A percentile compares a stretch with the other conserved stretches of the same genome.
Conservation (phyloP, 169 alveolate genomes). For the Theileria annulata region DNA sequence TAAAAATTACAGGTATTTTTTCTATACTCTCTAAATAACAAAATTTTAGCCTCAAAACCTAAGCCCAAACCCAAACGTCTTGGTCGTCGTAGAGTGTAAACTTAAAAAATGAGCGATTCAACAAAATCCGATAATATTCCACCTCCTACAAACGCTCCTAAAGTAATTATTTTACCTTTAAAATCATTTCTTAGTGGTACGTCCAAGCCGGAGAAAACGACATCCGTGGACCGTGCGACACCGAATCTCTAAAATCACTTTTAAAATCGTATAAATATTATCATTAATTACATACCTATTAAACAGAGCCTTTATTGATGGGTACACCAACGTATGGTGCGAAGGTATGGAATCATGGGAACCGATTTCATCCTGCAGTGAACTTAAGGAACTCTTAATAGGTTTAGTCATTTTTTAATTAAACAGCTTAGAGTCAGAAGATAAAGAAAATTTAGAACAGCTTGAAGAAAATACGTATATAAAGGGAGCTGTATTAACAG, state of each 20-base stretch:
- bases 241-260: conserved; percentile 40
- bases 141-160: background rate
- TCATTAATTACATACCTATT: background rate
- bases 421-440: background rate
- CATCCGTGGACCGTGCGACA: conserved; percentile 64
- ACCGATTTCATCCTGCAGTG: conserved; percentile 35
- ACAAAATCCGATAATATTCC: background rate
- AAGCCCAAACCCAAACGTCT: background rate
- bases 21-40: background rate
- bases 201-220: conserved; percentile 52
- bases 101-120: background rate
- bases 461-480: background rate
- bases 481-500: conserved; percentile 21
- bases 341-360: conserved; percentile 62
- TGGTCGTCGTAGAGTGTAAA: conserved; percentile 29
- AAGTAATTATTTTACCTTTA: background rate
- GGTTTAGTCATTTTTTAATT: background rate
- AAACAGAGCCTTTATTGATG: conserved; percentile 45
- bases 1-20: conserved; percentile 39
- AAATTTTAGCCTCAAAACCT: conserved; percentile 14
- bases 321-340: conserved; percentile 50
- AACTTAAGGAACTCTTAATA: conserved; percentile 15
- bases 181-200: conserved; percentile 45
- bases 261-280: conserved; percentile 43
- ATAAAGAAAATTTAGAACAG: background rate